A percentile compares a stretch with the other conserved stretches of the same genome.
Evolutionary conservation across 2,329 filamentous ascomycete species (phyloP).

Genomic region (Dothistroma pini): DNA sequence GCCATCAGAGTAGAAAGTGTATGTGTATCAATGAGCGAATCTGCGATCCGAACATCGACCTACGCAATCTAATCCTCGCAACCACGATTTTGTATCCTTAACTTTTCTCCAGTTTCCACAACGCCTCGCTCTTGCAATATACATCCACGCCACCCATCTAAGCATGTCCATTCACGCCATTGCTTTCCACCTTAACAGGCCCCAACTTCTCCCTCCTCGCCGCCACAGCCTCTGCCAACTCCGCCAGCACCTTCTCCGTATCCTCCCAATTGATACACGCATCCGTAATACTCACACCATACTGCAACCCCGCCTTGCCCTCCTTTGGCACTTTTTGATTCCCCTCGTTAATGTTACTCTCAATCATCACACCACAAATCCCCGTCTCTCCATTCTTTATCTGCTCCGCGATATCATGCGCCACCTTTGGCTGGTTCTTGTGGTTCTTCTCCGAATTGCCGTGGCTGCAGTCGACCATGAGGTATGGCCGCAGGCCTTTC

Average conservation of each 20-base stretch:
- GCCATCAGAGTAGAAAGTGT: not conserved
- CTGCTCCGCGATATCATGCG: constrained; percentile 74
- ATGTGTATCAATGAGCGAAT: not conserved
- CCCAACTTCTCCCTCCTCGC: constrained; percentile 58
- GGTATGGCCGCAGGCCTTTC: constrained; percentile 64
- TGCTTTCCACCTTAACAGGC: constrained; percentile 27
- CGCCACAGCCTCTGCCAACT: constrained; percentile 75
- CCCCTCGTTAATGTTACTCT: constrained; percentile 93
- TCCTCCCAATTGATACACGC: constrained; percentile 95
- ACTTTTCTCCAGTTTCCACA: no score
- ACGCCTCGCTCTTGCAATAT: not conserved
- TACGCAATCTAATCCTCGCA: not conserved
- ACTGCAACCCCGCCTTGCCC: constrained; percentile 79
- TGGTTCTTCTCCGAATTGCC: constrained; percentile 85
- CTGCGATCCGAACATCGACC: not conserved
- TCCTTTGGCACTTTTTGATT: constrained; percentile 88
- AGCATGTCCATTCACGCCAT: constrained; percentile 24
- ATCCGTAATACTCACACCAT: constrained; percentile 95
- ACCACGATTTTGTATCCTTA: no score
- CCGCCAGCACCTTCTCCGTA: constrained; percentile 73
- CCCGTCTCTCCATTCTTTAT: constrained; percentile 76
- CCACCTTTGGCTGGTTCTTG: constrained; percentile 95
- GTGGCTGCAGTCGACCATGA: constrained; percentile 99
- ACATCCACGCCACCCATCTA: not conserved
- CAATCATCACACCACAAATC: constrained; percentile 99